Conservation (phyloP, 495 filamentous ascomycete species). For the Trichoderma reesei region DNA sequence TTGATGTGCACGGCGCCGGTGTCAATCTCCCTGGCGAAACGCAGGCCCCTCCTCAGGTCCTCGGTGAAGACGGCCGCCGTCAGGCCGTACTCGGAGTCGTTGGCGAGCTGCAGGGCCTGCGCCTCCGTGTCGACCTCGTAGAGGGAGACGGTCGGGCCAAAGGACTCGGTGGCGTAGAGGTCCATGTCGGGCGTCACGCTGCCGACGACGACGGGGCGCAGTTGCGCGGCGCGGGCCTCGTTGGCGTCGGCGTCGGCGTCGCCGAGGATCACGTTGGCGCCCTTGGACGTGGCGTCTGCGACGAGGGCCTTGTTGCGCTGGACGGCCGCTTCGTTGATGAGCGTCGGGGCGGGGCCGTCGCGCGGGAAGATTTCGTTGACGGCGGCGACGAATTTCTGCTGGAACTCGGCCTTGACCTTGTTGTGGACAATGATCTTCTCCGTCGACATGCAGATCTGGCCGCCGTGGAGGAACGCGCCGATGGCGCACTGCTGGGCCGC, state of each 20-base stretch:
- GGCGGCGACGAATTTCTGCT: slow-evolving; percentile 45
- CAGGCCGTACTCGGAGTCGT: slow-evolving; percentile 74
- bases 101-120: slow-evolving; percentile 68
- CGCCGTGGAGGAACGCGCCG: slow-evolving; percentile 49
- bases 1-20: slow-evolving; percentile 88
- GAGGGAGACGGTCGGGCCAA: slow-evolving; percentile 65
- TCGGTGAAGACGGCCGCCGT: slow-evolving; percentile 81
- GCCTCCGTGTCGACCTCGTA: slow-evolving; percentile 49
- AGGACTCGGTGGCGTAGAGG: slow-evolving; percentile 69
- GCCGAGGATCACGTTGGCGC: slow-evolving; percentile 57
- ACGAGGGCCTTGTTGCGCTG: slow-evolving; percentile 60
- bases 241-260: slow-evolving; percentile 31
- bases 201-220: slow-evolving; percentile 64
- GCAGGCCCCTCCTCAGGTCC: slow-evolving; percentile 63
- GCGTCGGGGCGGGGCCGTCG: slow-evolving; percentile 41
- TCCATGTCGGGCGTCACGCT: slow-evolving; percentile 74
- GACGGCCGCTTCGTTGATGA: slow-evolving; percentile 52
- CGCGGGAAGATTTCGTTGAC: slow-evolving; percentile 41
- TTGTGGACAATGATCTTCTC: slow-evolving; percentile 80
- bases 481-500: slow-evolving; percentile 43
- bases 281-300: slow-evolving; percentile 54
- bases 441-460: slow-evolving; percentile 89
- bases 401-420: slow-evolving; percentile 55
- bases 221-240: slow-evolving; percentile 40
- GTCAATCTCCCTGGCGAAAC: slow-evolving; percentile 64